Evolutionary conservation across 2,329 filamentous ascomycete species (phyloP).

Genomic region (Pleurostoma richardsiae): DNA sequence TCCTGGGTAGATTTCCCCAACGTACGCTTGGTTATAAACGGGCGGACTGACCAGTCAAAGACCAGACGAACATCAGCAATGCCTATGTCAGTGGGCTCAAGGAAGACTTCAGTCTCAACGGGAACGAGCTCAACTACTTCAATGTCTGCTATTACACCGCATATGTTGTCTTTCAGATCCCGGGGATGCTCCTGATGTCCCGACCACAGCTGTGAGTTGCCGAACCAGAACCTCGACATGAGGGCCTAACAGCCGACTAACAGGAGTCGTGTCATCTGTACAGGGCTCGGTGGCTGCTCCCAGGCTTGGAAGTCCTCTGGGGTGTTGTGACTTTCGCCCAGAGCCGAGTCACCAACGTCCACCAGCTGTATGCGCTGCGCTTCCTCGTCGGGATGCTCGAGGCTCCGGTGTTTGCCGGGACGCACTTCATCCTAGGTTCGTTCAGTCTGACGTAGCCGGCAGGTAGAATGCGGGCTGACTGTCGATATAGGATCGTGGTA

Average conservation of each 20-base stretch:
- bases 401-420: constrained; percentile 23
- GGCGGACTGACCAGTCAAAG: constrained; percentile 5
- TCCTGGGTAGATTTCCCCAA: constrained; percentile 14
- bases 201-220: constrained; percentile 18
- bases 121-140: constrained; percentile 33
- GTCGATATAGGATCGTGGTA: constrained; percentile 15
- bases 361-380: constrained; percentile 22
- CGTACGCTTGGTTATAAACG: not conserved
- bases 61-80: constrained; percentile 27
- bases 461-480: not conserved
- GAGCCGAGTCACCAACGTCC: constrained; percentile 18
- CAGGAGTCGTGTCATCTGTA: not conserved
- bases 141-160: constrained; percentile 33
- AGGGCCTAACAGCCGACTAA: not conserved
- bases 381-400: constrained; percentile 25
- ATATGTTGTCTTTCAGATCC: constrained; percentile 28
- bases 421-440: constrained; percentile 22
- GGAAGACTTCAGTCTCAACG: constrained; percentile 29
- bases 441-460: not conserved
- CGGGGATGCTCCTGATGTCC: constrained; percentile 22
- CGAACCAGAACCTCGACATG: too few relatives aligned
- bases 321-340: constrained; percentile 23
- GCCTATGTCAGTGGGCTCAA: constrained; percentile 32
- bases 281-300: constrained; percentile 22
- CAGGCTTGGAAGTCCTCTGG: constrained; percentile 23